These are phyloP conservation scores for Lodderomyces theae DNA, from an alignment of 1,139 yeast species.

Conservation along the genomic window DNA sequence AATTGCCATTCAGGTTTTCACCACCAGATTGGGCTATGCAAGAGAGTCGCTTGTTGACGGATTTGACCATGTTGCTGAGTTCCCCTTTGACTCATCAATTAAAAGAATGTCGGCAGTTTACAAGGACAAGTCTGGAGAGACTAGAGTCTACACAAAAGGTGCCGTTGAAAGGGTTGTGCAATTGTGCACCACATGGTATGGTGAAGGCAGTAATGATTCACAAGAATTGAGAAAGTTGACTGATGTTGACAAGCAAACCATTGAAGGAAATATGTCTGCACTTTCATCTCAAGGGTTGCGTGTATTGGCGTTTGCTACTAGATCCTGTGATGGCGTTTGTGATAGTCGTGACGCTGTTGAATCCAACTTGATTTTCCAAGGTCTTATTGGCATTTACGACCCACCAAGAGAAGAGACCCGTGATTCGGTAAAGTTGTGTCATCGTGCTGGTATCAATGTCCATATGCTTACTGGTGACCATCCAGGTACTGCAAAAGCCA, in stretches of 20 bases:
- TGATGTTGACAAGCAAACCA: constrained; percentile 34
- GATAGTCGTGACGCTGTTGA: constrained; percentile 52
- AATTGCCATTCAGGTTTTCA: constrained; percentile 75
- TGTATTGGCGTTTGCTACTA: constrained; percentile 68
- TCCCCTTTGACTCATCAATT: constrained; percentile 75
- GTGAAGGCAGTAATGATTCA: constrained; percentile 20
- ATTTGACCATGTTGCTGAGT: constrained; percentile 59
- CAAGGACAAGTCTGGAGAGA: constrained; percentile 28
- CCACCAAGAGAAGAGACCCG: constrained; percentile 79
- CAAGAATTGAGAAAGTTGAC: constrained; percentile 38
- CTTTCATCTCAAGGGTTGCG: constrained; percentile 70
- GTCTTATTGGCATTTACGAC: constrained; percentile 78
- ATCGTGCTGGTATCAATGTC: constrained; percentile 74
- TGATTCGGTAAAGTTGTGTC: constrained; percentile 64
- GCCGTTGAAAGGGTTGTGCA: constrained; percentile 73
- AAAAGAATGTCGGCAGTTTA: constrained; percentile 74
- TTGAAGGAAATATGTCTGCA: constrained; percentile 59
- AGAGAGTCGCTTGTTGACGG: constrained; percentile 38
- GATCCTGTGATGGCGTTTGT: constrained; percentile 16
- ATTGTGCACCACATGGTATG: constrained; percentile 57
- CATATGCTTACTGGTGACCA: constrained; percentile 89
- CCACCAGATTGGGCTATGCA: constrained; percentile 51
- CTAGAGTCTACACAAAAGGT: constrained; percentile 62
- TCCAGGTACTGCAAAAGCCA: constrained; percentile 77
- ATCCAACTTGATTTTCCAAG: constrained; percentile 54